Evolutionary conservation across 2,329 filamentous ascomycete species (phyloP), one percentile per base, ranked within the genome.

Genomic region (Trichoderma koningiopsis): DNA sequence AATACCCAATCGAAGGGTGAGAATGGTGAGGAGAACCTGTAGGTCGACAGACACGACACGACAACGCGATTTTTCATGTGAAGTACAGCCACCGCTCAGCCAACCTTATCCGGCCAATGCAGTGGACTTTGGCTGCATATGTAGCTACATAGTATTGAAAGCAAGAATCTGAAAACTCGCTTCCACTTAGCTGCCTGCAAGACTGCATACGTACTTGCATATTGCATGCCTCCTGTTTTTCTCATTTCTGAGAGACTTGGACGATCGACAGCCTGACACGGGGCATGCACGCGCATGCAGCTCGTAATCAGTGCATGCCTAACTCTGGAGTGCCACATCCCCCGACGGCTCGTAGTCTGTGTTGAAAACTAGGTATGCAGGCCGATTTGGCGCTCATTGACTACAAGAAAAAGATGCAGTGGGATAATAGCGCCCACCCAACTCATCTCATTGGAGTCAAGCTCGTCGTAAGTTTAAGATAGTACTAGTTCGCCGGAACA

Each of bases 401-500:
- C 40, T 55, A 24, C 29, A 47, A 40, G 55, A 52, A 55, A 70
- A 58, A 58, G 31, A 68, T 58, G 35, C 64, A 10, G 16, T 60
- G 68, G 52, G 57, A 68, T 5, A 52, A 52, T 58, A 58, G n/a
- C 52, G 35, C 68, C 64, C 37, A 63, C 64, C 61, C 61, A 60
- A 33, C 37, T 59, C 64, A 57, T 68, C n/a, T 37, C 35, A 31
- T n/a, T 40, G 47, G 29, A 31, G n/a, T 52, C 64, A 37, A 24
- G 49, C 22, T 63, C 68, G 33, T 35, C 52, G 37, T 40, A 52
- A 22, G 53, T 40, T 53, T 47, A 33, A 40, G 35, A 10, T 27
- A 27, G 4, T 71, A 64, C 72, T 59, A 11, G 75, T 71, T 22
- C 3, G 74, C 74, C 5, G 76, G 76, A 56, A 52, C 55, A 2